Evolutionary conservation across 768 basidiomycete genomes (phyloP).

Genomic region (Neoboletus brunneissimus): DNA sequence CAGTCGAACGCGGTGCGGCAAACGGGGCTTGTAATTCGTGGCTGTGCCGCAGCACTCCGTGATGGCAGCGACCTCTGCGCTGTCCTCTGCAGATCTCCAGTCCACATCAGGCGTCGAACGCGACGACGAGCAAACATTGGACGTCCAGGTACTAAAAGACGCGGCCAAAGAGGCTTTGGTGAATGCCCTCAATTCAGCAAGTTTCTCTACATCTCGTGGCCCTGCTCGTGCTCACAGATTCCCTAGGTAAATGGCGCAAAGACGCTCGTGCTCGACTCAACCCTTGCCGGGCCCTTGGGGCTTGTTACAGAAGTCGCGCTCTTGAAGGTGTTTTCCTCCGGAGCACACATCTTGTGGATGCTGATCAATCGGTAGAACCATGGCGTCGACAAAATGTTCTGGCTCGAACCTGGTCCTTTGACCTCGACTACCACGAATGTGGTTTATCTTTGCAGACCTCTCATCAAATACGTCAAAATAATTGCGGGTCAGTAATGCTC

Average conservation of each 20-base stretch:
- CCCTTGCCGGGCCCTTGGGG: slow-evolving; percentile 87
- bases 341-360: neutral
- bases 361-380: slow-evolving; percentile 66
- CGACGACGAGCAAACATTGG: slow-evolving; percentile 43
- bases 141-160: slow-evolving; percentile 70
- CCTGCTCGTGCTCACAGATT: slow-evolving; percentile 7
- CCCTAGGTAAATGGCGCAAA: slow-evolving; percentile 88
- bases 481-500: slow-evolving; percentile 69
- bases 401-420: slow-evolving; percentile 90
- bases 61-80: slow-evolving; percentile 29
- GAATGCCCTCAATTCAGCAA: slow-evolving; percentile 80
- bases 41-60: slow-evolving; percentile 25
- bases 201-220: slow-evolving; percentile 4
- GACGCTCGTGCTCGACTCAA: slow-evolving; percentile 90
- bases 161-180: slow-evolving; percentile 77
- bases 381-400: slow-evolving; percentile 99
- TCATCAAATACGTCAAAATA: slow-evolving; percentile 80
- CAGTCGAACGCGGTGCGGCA: slow-evolving; percentile 1
- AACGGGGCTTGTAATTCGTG: slow-evolving; percentile 23
- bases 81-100: slow-evolving; percentile 37
- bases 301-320: slow-evolving; percentile 93
- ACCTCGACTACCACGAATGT: slow-evolving; percentile 82
- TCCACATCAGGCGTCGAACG: slow-evolving; percentile 31
- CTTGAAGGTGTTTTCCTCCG: slow-evolving; percentile 63
- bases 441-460: slow-evolving; percentile 89